Evolutionary conservation across 176 grass and related monocot genomes (phyloP), one percentile per base, ranked within the genome.

Genomic region (Raddia guianensis): DNA sequence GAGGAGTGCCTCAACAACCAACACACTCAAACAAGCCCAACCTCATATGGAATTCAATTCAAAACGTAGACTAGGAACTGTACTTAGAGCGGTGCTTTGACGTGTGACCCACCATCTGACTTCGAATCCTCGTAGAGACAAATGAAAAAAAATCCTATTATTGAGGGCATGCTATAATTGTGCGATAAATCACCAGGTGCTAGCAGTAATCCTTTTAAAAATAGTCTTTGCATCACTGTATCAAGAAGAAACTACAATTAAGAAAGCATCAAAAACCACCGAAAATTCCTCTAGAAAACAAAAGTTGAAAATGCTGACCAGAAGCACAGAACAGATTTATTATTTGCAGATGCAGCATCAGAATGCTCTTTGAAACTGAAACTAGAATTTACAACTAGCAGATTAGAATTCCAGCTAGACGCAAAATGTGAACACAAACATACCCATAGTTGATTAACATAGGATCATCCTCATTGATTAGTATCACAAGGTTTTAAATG

Each of bases 401-500:
- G 54, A 44, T 33, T 71, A 71, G 37, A 84, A 48, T 57, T 76
- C 12, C 64, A 76, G 45, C 20, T 48, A 43, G 20, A 85, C 18
- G 35, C 8, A 34, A 50, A 19, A 60, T 59, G 6, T 12, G 20
- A 43, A 49, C 63, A 76, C 33, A 65, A 76, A 15, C 53, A 19
- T 42, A 49, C 10, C 42, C 57, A 40, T 45, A 72, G 32, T 51
- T 81, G 49, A 47, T 18, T 35, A 78, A 86, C 59, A 73, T 35
- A 65, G 20, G 42, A 12, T 2, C 12, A 33, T 66, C 42, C 71
- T 70, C 77, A 76, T 59, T 43, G 32, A 85, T 70, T 33, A 72
- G 50, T 73, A 81, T 13, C 45, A 32, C 78, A 81, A 82, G 60
- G 33, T 73, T 73, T 47, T 52, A 66, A 70, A 46, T 34, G 66